Conservation (phyloP, 768 basidiomycete species). For the Auriculariales sp. region DNA sequence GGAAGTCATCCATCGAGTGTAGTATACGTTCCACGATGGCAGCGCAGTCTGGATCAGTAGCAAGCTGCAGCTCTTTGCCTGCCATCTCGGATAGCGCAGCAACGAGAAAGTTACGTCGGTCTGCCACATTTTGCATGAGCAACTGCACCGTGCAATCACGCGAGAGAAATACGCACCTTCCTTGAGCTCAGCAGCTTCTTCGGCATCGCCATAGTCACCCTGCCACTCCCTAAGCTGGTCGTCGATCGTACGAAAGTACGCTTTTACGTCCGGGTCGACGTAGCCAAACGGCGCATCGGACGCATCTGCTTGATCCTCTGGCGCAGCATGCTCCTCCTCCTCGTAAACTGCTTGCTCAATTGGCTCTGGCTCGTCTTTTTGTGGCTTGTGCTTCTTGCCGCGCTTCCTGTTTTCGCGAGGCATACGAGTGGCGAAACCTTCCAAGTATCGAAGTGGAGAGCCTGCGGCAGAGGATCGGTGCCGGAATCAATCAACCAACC, state of each 20-base stretch:
- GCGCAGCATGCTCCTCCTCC: constrained; percentile 12
- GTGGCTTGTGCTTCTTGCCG: constrained; percentile 61
- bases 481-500: too few species aligned
- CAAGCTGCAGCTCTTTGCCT: constrained; percentile 76
- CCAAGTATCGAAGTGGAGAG: not conserved
- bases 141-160: not conserved
- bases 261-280: constrained; percentile 80
- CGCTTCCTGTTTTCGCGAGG: constrained; percentile 63
- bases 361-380: constrained; percentile 15
- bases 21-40: constrained; percentile 78
- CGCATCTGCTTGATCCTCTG: constrained; percentile 20
- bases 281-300: constrained; percentile 77
- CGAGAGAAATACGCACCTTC: constrained; percentile 1
- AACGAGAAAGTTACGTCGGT: constrained; percentile 60
- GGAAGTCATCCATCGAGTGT: constrained; percentile 92
- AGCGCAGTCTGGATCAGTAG: constrained; percentile 91
- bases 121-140: constrained; percentile 21
- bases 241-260: constrained; percentile 84
- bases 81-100: constrained; percentile 76
- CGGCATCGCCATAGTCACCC: constrained; percentile 27
- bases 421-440: constrained; percentile 27
- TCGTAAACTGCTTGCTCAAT: constrained; percentile 11
- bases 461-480: too few species aligned
- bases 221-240: constrained; percentile 82
- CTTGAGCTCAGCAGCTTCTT: constrained; percentile 22